Conservation (phyloP, 352 stramenopile genomes). For the Albugo laibachii region DNA sequence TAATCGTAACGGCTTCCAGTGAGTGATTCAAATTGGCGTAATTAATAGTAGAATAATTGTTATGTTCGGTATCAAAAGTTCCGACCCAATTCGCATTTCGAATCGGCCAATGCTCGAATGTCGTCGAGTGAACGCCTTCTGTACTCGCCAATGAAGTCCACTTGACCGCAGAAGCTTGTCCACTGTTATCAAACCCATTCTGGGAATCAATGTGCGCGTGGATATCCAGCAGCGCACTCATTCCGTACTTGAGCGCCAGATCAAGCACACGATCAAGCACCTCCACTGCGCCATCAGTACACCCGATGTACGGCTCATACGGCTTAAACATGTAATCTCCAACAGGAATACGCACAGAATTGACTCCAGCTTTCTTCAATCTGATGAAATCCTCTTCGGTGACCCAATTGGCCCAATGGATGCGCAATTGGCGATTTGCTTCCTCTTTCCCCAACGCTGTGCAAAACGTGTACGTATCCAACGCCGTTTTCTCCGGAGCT, state of each 20-base stretch:
- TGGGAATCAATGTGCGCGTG: constrained; percentile 84
- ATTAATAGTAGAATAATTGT: constrained; percentile 84
- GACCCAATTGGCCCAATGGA: constrained; percentile 90
- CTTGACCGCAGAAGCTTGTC: constrained; percentile 68
- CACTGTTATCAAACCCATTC: constrained; percentile 93
- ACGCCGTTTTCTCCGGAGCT: constrained; percentile 64
- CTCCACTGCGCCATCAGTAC: constrained; percentile 81
- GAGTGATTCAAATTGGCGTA: constrained; percentile 83
- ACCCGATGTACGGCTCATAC: constrained; percentile 86
- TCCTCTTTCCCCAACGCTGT: constrained; percentile 70
- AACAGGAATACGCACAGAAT: constrained; percentile 78
- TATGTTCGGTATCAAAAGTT: constrained; percentile 63
- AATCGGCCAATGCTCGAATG: constrained; percentile 86
- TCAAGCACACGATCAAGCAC: constrained; percentile 79
- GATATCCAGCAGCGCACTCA: constrained; percentile 85
- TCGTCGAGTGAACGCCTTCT: constrained; percentile 53
- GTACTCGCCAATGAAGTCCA: constrained; percentile 70
- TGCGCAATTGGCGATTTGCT: constrained; percentile 80
- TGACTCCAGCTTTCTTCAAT: constrained; percentile 53
- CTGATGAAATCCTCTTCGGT: constrained; percentile 83
- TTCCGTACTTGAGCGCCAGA: constrained; percentile 62
- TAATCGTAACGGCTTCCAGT: constrained; percentile 66
- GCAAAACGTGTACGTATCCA: constrained; percentile 88
- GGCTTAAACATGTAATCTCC: constrained; percentile 90
- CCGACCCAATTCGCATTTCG: constrained; percentile 83